Conservation (phyloP, 2,329 filamentous ascomycete genomes). For the Cladosporium sp. region DNA sequence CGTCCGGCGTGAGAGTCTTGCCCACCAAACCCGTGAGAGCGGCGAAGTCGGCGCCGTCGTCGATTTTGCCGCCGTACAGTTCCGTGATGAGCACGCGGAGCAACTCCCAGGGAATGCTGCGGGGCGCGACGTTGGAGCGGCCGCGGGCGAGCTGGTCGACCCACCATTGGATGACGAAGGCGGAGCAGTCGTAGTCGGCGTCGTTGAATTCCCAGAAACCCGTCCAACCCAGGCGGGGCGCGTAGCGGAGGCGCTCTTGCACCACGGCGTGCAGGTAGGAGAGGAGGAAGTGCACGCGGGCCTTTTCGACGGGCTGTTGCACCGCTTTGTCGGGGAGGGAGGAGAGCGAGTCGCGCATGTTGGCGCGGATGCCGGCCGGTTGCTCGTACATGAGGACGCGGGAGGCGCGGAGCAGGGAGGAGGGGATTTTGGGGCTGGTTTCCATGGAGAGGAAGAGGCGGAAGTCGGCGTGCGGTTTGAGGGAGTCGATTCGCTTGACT, state of each 20-base stretch:
- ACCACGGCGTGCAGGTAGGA: constrained; percentile 95
- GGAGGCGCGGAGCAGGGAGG: constrained; percentile 88
- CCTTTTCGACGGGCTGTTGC: constrained; percentile 85
- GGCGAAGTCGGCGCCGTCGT: constrained; percentile 78
- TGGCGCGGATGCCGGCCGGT: constrained; percentile 89
- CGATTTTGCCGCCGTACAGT: constrained; percentile 97
- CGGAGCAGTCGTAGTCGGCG: constrained; percentile 96
- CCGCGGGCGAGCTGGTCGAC: constrained; percentile 75
- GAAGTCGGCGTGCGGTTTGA: constrained; percentile 92
- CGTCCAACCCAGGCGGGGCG: constrained; percentile 92
- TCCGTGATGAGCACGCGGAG: constrained; percentile 84
- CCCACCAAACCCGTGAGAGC: constrained; percentile 69
- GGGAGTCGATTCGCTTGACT: constrained; percentile 91
- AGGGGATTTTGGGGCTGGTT: constrained; percentile 90
- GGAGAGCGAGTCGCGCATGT: constrained; percentile 96
- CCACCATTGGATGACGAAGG: constrained; percentile 94
- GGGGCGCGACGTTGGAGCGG: constrained; percentile 86
- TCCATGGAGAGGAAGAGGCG: constrained; percentile 97
- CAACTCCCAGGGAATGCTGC: constrained; percentile 96
- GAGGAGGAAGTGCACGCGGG: constrained; percentile 81
- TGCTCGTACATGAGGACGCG: constrained; percentile 97
- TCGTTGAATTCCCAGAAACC: constrained; percentile 99
- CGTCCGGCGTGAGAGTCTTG: constrained; percentile 74
- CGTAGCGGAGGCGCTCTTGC: constrained; percentile 90
- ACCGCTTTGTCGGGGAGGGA: constrained; percentile 56